These are phyloP conservation scores for Fusarium phyllophilum DNA, from an alignment of 2,329 filamentous ascomycete species.

Conservation along the genomic window DNA sequence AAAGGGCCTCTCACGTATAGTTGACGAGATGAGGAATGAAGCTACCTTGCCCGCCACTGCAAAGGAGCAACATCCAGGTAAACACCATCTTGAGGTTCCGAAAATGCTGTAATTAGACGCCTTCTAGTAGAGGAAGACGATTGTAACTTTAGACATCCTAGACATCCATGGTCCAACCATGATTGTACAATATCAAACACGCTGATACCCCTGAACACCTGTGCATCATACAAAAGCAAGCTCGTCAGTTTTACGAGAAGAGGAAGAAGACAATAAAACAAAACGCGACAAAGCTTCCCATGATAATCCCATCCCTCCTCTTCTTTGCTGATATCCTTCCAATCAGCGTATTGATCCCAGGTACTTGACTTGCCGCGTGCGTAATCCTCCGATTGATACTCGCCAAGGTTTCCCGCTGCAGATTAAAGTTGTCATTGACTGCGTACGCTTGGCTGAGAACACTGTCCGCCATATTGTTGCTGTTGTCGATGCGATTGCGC, in stretches of 20 bases:
- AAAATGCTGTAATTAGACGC: slow-evolving; percentile 41
- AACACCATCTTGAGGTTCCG: slow-evolving; percentile 44
- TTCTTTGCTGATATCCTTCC: slow-evolving; percentile 93
- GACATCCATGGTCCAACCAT: slow-evolving; percentile 41
- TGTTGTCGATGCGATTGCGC: slow-evolving; percentile 84
- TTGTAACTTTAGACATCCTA: slow-evolving; percentile 40
- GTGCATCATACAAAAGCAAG: slow-evolving; percentile 31
- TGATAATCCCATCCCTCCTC: slow-evolving; percentile 91
- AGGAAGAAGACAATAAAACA: slow-evolving; percentile 89
- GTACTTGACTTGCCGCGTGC: slow-evolving; percentile 87
- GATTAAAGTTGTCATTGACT: slow-evolving; percentile 88
- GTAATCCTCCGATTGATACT: slow-evolving; percentile 93
- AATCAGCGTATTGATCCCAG: slow-evolving; percentile 92
- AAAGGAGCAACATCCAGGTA: slow-evolving; percentile 48
- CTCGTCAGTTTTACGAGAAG: slow-evolving; percentile 64
- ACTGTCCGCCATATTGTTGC: slow-evolving; percentile 87
- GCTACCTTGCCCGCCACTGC: slow-evolving; percentile 48
- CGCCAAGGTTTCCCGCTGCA: slow-evolving; percentile 87
- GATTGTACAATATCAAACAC: slow-evolving; percentile 49
- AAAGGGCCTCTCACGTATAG: slow-evolving; percentile 70
- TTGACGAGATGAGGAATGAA: slow-evolving; percentile 65
- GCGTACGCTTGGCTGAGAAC: slow-evolving; percentile 96
- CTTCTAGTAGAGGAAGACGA: slow-evolving; percentile 25
- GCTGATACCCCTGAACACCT: slow-evolving; percentile 54
- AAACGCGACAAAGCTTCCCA: slow-evolving; percentile 89